Conservation (phyloP, 2,329 filamentous ascomycete genomes). For the Geosmithia putterillii region DNA sequence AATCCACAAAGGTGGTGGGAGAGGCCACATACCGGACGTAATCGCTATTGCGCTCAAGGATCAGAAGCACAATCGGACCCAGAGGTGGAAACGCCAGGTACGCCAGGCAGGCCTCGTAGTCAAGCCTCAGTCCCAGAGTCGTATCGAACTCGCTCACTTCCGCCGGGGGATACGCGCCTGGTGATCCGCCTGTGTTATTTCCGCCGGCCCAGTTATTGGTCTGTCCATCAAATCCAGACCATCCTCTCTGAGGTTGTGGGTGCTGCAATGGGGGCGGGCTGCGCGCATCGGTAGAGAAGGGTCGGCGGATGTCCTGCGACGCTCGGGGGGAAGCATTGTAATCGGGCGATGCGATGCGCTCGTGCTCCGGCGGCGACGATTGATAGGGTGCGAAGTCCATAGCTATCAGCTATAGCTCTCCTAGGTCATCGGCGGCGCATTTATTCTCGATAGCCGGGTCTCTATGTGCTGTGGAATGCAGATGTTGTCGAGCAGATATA, state of each 20-base stretch:
- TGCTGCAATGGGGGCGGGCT: conserved; percentile 28
- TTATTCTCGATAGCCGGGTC: background rate
- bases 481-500: background rate
- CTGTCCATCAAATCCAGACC: conserved; percentile 29
- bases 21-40: conserved; percentile 68
- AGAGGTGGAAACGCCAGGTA: conserved; percentile 78
- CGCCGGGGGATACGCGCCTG: conserved; percentile 23
- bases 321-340: conserved; percentile 35
- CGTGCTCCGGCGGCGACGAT: conserved; percentile 75
- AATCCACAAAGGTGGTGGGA: background rate
- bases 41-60: conserved; percentile 89
- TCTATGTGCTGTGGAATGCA: background rate
- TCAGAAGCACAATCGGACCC: conserved; percentile 71
- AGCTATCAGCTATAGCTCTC: too few relatives aligned
- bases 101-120: conserved; percentile 82
- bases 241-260: conserved; percentile 45
- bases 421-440: too few relatives aligned
- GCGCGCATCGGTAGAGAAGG: conserved; percentile 37
- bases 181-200: conserved; percentile 11
- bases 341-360: conserved; percentile 64
- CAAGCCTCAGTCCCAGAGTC: conserved; percentile 71
- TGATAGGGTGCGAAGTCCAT: conserved; percentile 99
- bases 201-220: conserved; percentile 13
- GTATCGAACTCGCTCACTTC: conserved; percentile 81
- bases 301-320: conserved; percentile 40